phyloP scores from a whole-genome alignment of 2,329 filamentous ascomycete genomes.

The Colletotrichum truncatum region DNA sequence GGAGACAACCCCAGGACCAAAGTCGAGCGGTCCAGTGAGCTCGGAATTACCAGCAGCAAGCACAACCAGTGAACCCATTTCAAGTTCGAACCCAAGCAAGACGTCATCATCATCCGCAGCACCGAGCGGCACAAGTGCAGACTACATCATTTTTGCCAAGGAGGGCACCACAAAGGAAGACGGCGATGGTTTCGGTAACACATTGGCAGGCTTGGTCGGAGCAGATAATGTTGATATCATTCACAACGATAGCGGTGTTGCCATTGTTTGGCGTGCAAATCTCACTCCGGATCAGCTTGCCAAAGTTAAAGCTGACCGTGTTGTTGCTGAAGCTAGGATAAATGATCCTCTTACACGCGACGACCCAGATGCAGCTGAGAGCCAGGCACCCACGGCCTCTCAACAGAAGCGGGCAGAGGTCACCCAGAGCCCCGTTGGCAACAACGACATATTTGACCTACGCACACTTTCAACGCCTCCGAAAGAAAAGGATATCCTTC shows the following conservation, averaged over 20 bases:
- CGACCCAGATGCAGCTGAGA: not conserved
- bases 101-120: not conserved
- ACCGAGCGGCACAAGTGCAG: not conserved
- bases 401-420: not conserved
- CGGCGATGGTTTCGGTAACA: not conserved
- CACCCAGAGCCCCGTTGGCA: not conserved
- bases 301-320: not conserved
- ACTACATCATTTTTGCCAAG: constrained; percentile 11
- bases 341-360: not conserved
- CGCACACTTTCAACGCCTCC: constrained; percentile 7
- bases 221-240: not conserved
- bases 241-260: not conserved
- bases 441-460: not conserved
- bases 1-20: not conserved
- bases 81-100: not conserved
- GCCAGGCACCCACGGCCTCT: not conserved
- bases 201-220: constrained; percentile 2
- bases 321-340: not conserved
- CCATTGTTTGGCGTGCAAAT: not conserved
- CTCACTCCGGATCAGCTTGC: not conserved
- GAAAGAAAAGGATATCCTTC: not conserved
- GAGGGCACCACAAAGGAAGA: not conserved
- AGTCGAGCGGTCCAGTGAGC: not conserved
- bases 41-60: not conserved
- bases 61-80: not conserved